Conservation (phyloP, 495 filamentous ascomycete genomes). For the Penicillium egyptiacum region DNA sequence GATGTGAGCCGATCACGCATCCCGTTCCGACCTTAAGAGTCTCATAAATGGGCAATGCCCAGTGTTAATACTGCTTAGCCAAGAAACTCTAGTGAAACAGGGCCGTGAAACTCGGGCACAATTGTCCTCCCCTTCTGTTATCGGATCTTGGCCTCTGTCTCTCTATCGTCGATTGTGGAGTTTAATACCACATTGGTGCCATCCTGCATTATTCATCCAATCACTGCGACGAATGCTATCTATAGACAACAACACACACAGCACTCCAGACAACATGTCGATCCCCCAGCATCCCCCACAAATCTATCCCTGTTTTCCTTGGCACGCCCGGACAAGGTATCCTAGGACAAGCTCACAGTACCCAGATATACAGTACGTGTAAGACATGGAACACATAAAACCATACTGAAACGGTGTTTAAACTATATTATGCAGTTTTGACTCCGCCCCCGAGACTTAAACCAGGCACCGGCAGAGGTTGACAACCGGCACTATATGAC, state of each 20-base stretch:
- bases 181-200: background rate
- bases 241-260: background rate
- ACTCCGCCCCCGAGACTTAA: background rate
- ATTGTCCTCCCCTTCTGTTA: background rate
- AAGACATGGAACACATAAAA: background rate
- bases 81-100: slow-evolving; percentile 1
- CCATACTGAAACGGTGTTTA: background rate
- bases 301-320: slow-evolving; percentile 12
- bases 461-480: background rate
- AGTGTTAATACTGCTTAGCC: background rate
- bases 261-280: slow-evolving; percentile 6
- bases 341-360: background rate
- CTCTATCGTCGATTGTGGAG: slow-evolving; percentile 13
- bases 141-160: slow-evolving; percentile 2
- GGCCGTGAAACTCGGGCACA: background rate
- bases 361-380: slow-evolving; percentile 2
- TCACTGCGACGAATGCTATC: slow-evolving; percentile 1
- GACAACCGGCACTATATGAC: background rate
- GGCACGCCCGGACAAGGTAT: slow-evolving; percentile 7
- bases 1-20: background rate
- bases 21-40: background rate
- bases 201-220: background rate
- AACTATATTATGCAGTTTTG: background rate
- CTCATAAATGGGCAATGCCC: slow-evolving; percentile 6
- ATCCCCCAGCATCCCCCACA: slow-evolving; percentile 7